Conservation (phyloP, 257 asterid genomes). For the Cruciata laevipes region DNA sequence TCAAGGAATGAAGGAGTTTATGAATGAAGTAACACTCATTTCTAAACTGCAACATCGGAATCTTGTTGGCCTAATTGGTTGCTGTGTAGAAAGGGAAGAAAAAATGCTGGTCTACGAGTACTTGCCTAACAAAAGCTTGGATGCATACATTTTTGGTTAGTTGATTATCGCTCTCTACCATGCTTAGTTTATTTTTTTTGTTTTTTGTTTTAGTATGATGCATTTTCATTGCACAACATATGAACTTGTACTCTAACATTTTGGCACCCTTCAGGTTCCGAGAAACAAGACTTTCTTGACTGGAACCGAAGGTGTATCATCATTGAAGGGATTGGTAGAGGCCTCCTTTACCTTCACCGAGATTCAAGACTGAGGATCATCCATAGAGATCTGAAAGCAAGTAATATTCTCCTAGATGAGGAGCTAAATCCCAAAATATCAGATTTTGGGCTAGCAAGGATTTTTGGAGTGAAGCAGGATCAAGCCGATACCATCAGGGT, state of each 20-base stretch:
- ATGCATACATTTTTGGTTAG: conserved; percentile 18
- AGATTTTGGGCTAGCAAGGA: neutral
- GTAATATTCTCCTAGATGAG: neutral
- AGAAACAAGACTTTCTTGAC: neutral
- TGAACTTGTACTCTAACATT: neutral
- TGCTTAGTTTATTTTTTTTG: neutral
- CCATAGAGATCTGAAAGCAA: conserved; percentile 1
- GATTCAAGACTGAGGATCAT: neutral
- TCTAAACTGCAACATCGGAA: conserved; percentile 46
- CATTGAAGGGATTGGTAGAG: neutral
- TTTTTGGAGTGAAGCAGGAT: neutral
- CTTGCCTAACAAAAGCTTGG: conserved; percentile 46
- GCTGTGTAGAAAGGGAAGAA: conserved; percentile 40
- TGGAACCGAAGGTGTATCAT: neutral
- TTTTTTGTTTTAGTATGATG: neutral
- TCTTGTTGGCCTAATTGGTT: conserved; percentile 48
- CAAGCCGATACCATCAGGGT: neutral
- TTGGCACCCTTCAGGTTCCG: neutral
- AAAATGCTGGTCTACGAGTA: conserved; percentile 52
- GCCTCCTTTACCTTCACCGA: neutral
- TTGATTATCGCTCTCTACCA: conserved; percentile 14
- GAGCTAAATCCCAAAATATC: conserved; percentile 3
- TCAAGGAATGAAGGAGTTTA: conserved; percentile 30
- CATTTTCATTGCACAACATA: neutral
- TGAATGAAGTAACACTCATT: conserved; percentile 38